Conservation (phyloP, 345 rosid species). For the Populus tremula region DNA sequence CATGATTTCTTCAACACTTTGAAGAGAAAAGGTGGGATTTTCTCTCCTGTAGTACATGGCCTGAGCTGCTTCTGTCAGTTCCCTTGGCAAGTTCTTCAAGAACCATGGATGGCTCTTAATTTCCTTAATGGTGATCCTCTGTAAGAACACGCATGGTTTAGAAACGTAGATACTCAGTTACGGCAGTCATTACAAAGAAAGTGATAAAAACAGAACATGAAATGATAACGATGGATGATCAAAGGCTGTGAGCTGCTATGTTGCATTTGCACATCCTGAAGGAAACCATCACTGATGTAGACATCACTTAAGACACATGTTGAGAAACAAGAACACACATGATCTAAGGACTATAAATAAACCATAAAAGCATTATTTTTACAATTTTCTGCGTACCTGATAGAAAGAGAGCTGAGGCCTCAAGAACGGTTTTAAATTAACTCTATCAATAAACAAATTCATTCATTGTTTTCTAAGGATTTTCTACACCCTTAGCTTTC, state of each 20-base stretch:
- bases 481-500: background rate
- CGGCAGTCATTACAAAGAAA: background rate
- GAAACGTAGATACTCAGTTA: background rate
- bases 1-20: constrained; percentile 38
- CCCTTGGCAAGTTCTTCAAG: constrained; percentile 36
- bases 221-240: background rate
- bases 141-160: background rate
- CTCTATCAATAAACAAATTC: background rate
- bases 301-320: background rate
- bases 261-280: background rate
- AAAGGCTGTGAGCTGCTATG: background rate
- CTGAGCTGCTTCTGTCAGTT: constrained; percentile 29
- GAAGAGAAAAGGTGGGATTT: constrained; percentile 18
- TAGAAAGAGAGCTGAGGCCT: no score
- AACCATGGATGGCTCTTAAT: constrained; percentile 36
- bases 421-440: no score
- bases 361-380: no score
- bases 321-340: background rate
- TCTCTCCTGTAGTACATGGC: constrained; percentile 26
- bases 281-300: background rate
- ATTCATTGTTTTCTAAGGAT: background rate
- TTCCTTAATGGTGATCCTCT: constrained; percentile 34
- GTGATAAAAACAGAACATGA: background rate
- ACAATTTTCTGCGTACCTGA: background rate
- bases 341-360: background rate